Percentiles rank a stretch among this genome's conserved stretches.
These are phyloP conservation scores for Beverwykella pulmonaria DNA, from an alignment of 495 filamentous ascomycete genomes.

Conservation along the genomic window DNA sequence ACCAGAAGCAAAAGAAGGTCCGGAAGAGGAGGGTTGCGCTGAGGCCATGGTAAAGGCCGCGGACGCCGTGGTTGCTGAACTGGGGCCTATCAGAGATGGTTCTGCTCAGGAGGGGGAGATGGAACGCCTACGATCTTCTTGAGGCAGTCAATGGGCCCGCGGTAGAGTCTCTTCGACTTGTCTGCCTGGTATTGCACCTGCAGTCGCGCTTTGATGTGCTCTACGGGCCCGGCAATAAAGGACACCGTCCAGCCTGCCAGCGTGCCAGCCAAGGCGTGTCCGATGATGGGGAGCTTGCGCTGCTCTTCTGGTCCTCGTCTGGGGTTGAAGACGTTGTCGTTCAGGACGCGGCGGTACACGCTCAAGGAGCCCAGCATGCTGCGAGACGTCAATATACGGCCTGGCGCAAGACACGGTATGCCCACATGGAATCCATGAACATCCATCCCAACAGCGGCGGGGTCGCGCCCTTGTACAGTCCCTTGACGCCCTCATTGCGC, in stretches of 20 bases:
- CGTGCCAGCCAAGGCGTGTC: slow-evolving; percentile 84
- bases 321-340: slow-evolving; percentile 72
- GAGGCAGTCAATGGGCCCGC: slow-evolving; percentile 81
- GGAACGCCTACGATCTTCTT: slow-evolving; percentile 63
- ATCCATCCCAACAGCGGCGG: slow-evolving; percentile 95
- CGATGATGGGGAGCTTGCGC: slow-evolving; percentile 67
- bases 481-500: slow-evolving; percentile 74
- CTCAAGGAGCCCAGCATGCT: slow-evolving; percentile 91
- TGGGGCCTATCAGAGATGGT: slow-evolving; percentile 27
- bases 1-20: slow-evolving; percentile 96
- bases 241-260: slow-evolving; percentile 86
- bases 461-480: slow-evolving; percentile 87
- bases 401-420: not conserved
- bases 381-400: not conserved
- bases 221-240: slow-evolving; percentile 90
- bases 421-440: slow-evolving; percentile 88
- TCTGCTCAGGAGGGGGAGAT: not conserved
- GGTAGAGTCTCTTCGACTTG: slow-evolving; percentile 75
- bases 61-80: slow-evolving; percentile 66
- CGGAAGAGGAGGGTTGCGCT: slow-evolving; percentile 84
- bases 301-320: slow-evolving; percentile 31
- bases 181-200: slow-evolving; percentile 86
- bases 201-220: slow-evolving; percentile 91
- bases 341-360: slow-evolving; percentile 79
- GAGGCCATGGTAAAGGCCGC: slow-evolving; percentile 82